These are phyloP conservation scores for Spatholobus suberectus DNA, from an alignment of 306 rosid species.

Conservation along the genomic window DNA sequence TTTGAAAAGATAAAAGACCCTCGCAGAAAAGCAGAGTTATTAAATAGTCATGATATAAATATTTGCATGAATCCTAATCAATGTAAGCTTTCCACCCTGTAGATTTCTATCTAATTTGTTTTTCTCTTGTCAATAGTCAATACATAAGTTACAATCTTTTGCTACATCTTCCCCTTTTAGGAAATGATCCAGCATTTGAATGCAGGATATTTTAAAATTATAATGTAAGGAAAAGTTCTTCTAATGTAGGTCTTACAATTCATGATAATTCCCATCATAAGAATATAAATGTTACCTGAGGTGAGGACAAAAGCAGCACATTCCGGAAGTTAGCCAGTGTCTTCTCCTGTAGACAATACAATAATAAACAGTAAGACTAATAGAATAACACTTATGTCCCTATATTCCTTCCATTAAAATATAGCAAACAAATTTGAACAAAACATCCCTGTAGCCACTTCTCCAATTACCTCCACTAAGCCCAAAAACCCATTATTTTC, in stretches of 20 bases:
- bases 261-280: background rate
- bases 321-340: constrained; percentile 55
- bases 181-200: constrained; percentile 12
- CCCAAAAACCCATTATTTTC: background rate
- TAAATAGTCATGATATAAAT: constrained; percentile 10
- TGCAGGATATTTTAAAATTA: constrained; percentile 12
- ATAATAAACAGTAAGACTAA: constrained; percentile 23
- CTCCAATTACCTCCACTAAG: constrained; percentile 9
- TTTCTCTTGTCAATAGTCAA: background rate
- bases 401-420: constrained; percentile 1
- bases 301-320: constrained; percentile 58
- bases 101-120: background rate
- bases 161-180: constrained; percentile 15
- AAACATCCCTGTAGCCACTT: constrained; percentile 8
- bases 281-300: constrained; percentile 55
- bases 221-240: constrained; percentile 2
- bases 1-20: background rate
- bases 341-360: constrained; percentile 45
- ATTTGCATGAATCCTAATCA: constrained; percentile 9
- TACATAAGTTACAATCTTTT: background rate
- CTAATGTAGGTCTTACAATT: background rate
- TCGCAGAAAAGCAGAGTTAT: background rate
- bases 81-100: constrained; percentile 5
- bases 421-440: constrained; percentile 19
- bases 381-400: background rate